Conservation (phyloP, 1,284 basidiomycete genomes). For the Xanthoconium separans region DNA sequence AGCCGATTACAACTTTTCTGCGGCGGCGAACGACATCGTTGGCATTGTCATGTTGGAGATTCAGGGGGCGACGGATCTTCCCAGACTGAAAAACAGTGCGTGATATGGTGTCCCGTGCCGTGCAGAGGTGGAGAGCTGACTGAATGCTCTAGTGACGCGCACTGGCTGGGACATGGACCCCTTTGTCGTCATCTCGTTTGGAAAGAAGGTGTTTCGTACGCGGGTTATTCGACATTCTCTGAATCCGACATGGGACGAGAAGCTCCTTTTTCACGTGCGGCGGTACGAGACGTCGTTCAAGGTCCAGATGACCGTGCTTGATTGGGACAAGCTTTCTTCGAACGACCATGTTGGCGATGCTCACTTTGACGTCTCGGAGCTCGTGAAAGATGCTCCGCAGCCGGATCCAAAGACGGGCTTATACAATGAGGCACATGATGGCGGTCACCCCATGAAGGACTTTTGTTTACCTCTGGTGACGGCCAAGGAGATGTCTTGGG, state of each 20-base stretch:
- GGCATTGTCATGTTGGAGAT: conserved; percentile 91
- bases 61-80: conserved; percentile 75
- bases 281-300: conserved; percentile 80
- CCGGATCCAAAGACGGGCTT: conserved; percentile 72
- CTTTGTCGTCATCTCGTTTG: conserved; percentile 93
- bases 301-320: conserved; percentile 80
- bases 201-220: conserved; percentile 95
- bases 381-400: conserved; percentile 73
- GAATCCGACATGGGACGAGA: conserved; percentile 94
- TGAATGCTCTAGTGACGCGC: conserved; percentile 59
- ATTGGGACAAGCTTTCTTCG: conserved; percentile 92
- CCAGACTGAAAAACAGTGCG: conserved; percentile 84
- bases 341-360: conserved; percentile 88
- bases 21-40: conserved; percentile 74
- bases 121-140: conserved; percentile 10
- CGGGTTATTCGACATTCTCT: conserved; percentile 86
- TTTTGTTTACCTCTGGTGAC: conserved; percentile 58
- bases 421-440: conserved; percentile 47
- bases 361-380: conserved; percentile 65
- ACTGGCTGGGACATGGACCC: conserved; percentile 97
- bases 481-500: conserved; percentile 60
- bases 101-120: conserved; percentile 19
- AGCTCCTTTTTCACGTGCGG: conserved; percentile 93
- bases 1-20: conserved; percentile 64
- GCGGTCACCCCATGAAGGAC: conserved; percentile 62